A percentile compares a stretch with the other conserved stretches of the same genome.
Evolutionary conservation across 108 stramenopile genomes (phyloP).

Genomic region (Pseudonitzschia multiseries): DNA sequence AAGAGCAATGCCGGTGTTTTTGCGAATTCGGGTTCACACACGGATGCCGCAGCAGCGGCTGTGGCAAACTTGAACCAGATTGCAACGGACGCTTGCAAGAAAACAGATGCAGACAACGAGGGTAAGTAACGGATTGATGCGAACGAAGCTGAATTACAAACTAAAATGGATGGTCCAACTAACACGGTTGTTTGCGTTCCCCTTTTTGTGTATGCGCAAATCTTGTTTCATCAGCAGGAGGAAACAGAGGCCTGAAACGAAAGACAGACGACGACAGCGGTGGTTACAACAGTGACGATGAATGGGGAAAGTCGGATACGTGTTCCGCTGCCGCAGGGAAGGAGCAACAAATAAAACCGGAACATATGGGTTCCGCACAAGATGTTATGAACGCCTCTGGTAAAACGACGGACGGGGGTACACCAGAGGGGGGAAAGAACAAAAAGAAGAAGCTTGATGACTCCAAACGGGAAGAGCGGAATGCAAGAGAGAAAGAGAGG

Average conservation of each 20-base stretch:
- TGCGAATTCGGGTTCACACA: slow-evolving; percentile 14
- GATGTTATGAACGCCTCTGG: not conserved
- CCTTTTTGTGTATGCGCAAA: too few species aligned
- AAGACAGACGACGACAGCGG: slow-evolving; percentile 39
- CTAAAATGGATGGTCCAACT: not conserved
- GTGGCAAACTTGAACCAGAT: slow-evolving; percentile 37
- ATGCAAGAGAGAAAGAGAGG: slow-evolving; percentile 86
- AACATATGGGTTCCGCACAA: not conserved
- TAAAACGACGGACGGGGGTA: not conserved
- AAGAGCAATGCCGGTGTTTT: not conserved
- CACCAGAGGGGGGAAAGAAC: not conserved
- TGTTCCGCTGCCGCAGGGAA: not conserved
- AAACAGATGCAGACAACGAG: slow-evolving; percentile 5
- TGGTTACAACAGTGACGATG: slow-evolving; percentile 46
- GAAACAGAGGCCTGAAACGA: slow-evolving; percentile 27
- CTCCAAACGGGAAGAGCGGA: slow-evolving; percentile 76
- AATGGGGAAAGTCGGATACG: slow-evolving; percentile 20
- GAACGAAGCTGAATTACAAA: not conserved
- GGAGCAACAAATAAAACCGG: not conserved
- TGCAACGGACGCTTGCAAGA: slow-evolving; percentile 23
- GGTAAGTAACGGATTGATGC: slow-evolving; percentile 2
- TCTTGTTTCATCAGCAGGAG: not conserved
- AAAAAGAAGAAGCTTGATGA: slow-evolving; percentile 35
- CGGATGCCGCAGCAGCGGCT: slow-evolving; percentile 33
- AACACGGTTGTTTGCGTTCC: not conserved